Percentiles rank a stretch among this genome's conserved stretches.
Conservation (phyloP, 352 stramenopile species). For the Pythium volutum region DNA sequence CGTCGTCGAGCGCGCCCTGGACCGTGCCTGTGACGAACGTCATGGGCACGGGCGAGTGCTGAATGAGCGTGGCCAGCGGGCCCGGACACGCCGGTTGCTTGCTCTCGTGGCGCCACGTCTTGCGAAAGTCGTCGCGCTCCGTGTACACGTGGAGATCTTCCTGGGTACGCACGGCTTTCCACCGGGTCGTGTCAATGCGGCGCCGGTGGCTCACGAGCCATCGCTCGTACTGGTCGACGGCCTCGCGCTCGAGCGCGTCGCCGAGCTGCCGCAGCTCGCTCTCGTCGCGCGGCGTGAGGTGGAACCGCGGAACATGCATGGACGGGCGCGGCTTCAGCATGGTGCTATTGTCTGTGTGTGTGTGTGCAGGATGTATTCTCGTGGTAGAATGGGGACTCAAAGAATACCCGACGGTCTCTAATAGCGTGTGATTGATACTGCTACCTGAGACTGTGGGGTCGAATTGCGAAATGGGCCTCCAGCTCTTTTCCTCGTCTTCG, state of each 20-base stretch:
- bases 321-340: too few species aligned
- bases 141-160: conserved; percentile 38
- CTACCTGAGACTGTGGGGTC: too few species aligned
- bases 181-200: conserved; percentile 32
- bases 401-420: too few species aligned
- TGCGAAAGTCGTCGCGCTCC: conserved; percentile 24
- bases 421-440: too few species aligned
- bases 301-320: neutral
- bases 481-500: too few species aligned
- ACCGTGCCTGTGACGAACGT: neutral
- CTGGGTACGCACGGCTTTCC: conserved; percentile 37
- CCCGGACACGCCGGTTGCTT: neutral
- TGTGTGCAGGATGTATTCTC: too few species aligned
- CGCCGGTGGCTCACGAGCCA: conserved; percentile 30
- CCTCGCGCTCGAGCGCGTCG: conserved; percentile 19
- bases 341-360: too few species aligned
- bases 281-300: neutral
- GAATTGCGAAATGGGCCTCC: too few species aligned
- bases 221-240: conserved; percentile 35
- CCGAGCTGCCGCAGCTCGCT: conserved; percentile 3
- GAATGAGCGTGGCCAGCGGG: neutral
- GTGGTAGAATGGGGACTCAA: too few species aligned
- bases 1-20: conserved; percentile 6
- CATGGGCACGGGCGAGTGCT: neutral
- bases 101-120: conserved; percentile 11